Percentiles rank a stretch among this genome's conserved stretches.
Evolutionary conservation across 1,139 yeast genomes (phyloP).

Genomic region (Lizanozyma gosingica): DNA sequence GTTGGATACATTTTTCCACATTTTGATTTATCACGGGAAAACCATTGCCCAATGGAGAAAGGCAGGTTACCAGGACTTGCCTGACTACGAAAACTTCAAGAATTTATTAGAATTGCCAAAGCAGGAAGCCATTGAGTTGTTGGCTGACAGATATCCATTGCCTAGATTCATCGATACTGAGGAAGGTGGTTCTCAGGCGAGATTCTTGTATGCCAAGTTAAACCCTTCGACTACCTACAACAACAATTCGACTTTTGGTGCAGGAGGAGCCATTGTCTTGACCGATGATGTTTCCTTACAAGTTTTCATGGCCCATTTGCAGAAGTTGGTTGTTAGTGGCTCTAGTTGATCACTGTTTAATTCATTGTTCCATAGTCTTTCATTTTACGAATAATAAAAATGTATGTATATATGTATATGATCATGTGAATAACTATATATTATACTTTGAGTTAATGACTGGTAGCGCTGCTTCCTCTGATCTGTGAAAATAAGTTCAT

Average conservation of each 20-base stretch:
- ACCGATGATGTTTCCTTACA: constrained; percentile 93
- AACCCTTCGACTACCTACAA: constrained; percentile 87
- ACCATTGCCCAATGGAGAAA: constrained; percentile 95
- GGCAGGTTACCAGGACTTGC: constrained; percentile 87
- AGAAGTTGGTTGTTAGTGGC: constrained; percentile 64
- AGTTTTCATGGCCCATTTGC: constrained; percentile 85
- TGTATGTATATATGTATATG: too few species aligned
- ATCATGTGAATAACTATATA: too few species aligned
- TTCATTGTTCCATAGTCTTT: neutral
- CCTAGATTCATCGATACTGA: constrained; percentile 96
- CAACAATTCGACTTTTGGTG: constrained; percentile 36
- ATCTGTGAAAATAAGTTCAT: too few species aligned
- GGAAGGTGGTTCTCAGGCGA: constrained; percentile 97
- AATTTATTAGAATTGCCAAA: constrained; percentile 83
- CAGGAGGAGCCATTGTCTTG: constrained; percentile 64
- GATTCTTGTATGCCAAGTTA: constrained; percentile 88
- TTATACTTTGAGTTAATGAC: too few species aligned
- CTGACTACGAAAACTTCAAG: constrained; percentile 83
- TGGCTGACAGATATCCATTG: constrained; percentile 90
- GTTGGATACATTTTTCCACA: constrained; percentile 93
- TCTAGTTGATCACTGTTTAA: constrained; percentile 24
- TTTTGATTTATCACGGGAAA: constrained; percentile 90
- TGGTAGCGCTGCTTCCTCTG: too few species aligned
- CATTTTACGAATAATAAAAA: neutral
- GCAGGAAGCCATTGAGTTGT: constrained; percentile 83